These are phyloP conservation scores for Syzygium aromaticum DNA, from an alignment of 345 rosid genomes.

Conservation along the genomic window DNA sequence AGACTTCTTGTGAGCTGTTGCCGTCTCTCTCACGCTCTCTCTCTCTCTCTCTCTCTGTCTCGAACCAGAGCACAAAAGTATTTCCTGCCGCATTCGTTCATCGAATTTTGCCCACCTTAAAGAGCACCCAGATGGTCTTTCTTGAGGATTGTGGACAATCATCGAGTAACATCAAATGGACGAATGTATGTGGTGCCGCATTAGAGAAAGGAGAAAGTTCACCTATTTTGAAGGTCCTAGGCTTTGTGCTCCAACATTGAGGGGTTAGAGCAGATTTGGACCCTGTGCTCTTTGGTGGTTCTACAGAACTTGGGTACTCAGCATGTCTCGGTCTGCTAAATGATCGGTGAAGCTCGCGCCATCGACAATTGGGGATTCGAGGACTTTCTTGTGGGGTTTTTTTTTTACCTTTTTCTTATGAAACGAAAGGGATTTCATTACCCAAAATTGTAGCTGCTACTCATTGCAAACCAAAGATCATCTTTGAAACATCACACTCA, in stretches of 20 bases:
- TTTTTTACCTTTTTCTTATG: not conserved
- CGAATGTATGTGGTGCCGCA: not conserved
- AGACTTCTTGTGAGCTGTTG: not conserved
- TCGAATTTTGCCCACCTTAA: not conserved
- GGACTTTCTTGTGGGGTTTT: not conserved
- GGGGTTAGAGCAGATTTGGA: not conserved
- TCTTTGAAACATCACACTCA: not conserved
- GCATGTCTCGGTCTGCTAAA: not conserved
- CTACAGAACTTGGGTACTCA: not conserved
- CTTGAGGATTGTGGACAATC: not conserved
- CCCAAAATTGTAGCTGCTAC: not conserved
- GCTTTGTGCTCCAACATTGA: not conserved
- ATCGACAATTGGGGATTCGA: not conserved
- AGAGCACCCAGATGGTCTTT: not conserved
- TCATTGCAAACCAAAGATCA: not conserved
- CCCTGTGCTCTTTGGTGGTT: not conserved
- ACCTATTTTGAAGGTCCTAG: not conserved
- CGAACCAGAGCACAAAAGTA: not conserved
- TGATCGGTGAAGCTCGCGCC: not conserved
- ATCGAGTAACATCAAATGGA: not conserved
- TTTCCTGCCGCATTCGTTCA: not conserved
- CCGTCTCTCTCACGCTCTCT: not conserved
- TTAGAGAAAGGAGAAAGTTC: too few relatives aligned
- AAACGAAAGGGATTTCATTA: not conserved
- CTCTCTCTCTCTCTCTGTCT: not conserved